These are phyloP conservation scores for Clarireedia hainanense DNA, from an alignment of 2,329 filamentous ascomycete genomes.

Conservation along the genomic window DNA sequence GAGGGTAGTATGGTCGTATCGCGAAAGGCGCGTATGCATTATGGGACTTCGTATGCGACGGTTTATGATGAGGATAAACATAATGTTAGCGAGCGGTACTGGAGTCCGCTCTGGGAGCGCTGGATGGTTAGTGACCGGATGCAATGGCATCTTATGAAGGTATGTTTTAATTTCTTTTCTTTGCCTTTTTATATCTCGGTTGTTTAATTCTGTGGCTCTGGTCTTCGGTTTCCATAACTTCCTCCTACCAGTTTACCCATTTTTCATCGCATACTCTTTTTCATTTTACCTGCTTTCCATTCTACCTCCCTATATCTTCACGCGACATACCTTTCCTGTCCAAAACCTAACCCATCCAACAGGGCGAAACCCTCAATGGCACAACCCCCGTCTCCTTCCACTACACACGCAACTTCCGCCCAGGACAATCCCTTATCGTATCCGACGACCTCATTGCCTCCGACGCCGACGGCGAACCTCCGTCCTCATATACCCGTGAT, in stretches of 20 bases:
- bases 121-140: slow-evolving; percentile 81
- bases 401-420: slow-evolving; percentile 76
- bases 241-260: no score
- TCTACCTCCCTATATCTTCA: no score
- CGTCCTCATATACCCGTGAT: slow-evolving; percentile 54
- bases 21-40: slow-evolving; percentile 61
- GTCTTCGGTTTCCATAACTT: no score
- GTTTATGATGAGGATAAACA: slow-evolving; percentile 73
- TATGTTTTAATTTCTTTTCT: slow-evolving; percentile 10
- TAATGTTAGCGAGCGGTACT: slow-evolving; percentile 65
- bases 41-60: slow-evolving; percentile 74
- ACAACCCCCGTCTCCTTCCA: slow-evolving; percentile 70
- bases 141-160: slow-evolving; percentile 81
- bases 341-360: slow-evolving; percentile 1
- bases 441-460: slow-evolving; percentile 75
- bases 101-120: slow-evolving; percentile 71
- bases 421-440: slow-evolving; percentile 66
- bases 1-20: slow-evolving; percentile 76
- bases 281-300: no score
- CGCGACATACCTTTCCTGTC: background rate
- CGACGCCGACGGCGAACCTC: slow-evolving; percentile 49
- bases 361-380: slow-evolving; percentile 71
- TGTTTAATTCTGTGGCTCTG: no score
- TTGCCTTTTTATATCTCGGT: no score
- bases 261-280: background rate